phyloP scores from a whole-genome alignment of 140 eudicot species.

The Ambrosia hybrid region DNA sequence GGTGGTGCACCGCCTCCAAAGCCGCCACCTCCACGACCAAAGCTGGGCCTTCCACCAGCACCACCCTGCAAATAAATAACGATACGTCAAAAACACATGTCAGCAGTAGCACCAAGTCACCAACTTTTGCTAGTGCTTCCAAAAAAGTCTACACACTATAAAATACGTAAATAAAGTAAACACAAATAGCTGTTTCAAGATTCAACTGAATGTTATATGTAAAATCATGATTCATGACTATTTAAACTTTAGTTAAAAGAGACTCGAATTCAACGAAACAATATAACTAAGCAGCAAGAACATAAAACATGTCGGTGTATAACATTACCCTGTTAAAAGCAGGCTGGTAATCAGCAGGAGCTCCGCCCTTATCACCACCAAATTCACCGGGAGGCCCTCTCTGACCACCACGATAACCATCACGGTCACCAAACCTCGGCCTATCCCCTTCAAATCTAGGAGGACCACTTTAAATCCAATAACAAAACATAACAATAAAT shows the following conservation, averaged over 20 bases:
- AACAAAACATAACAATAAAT: neutral
- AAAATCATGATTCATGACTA: too few relatives aligned
- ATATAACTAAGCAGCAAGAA: neutral
- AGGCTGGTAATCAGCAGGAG: slow-evolving; percentile 89
- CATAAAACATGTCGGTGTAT: neutral
- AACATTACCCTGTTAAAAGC: slow-evolving; percentile 72
- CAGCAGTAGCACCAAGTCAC: too few relatives aligned
- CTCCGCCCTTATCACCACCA: slow-evolving; percentile 83
- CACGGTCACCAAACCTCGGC: slow-evolving; percentile 77
- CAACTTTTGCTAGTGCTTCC: too few relatives aligned
- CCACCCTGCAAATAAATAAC: slow-evolving; percentile 62
- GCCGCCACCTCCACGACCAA: slow-evolving; percentile 86
- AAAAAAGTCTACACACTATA: too few relatives aligned
- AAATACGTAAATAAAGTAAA: too few relatives aligned
- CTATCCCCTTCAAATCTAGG: slow-evolving; percentile 81
- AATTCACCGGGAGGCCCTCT: slow-evolving; percentile 79
- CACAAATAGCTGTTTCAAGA: too few relatives aligned
- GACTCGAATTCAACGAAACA: neutral
- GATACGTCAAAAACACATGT: neutral
- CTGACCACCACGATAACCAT: slow-evolving; percentile 82
- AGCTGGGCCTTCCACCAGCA: slow-evolving; percentile 61
- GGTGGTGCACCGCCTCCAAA: slow-evolving; percentile 73
- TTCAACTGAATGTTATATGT: too few relatives aligned
- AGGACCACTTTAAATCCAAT: slow-evolving; percentile 57
- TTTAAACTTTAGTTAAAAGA: too few relatives aligned